Percentiles rank a stretch among this genome's conserved stretches.
Conservation (phyloP, 2,329 filamentous ascomycete species). For the Fusarium longipes region DNA sequence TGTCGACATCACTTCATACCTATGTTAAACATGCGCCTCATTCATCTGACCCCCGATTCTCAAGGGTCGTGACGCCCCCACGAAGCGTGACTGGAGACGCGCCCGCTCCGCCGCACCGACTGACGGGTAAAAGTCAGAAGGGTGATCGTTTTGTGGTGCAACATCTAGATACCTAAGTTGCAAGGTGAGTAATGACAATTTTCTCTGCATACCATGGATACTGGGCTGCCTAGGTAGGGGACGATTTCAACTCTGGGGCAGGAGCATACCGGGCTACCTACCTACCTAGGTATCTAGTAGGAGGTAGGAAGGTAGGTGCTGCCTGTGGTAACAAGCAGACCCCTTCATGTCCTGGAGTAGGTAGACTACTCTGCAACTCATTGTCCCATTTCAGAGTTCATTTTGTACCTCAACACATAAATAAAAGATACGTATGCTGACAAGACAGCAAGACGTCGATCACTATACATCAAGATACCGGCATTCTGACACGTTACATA, state of each 20-base stretch:
- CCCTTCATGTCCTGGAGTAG: neutral
- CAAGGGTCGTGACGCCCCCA: slow-evolving; percentile 31
- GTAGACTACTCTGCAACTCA: neutral
- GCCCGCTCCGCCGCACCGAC: slow-evolving; percentile 23
- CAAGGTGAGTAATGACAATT: neutral
- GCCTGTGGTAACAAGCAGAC: no score
- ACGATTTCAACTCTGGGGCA: neutral
- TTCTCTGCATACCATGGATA: no score
- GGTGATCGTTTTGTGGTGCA: slow-evolving; percentile 1
- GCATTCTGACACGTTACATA: slow-evolving; percentile 17
- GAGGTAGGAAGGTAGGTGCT: no score
- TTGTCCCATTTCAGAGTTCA: neutral
- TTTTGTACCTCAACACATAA: neutral
- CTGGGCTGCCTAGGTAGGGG: no score
- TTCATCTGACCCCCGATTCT: slow-evolving; percentile 30
- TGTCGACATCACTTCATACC: slow-evolving; percentile 22
- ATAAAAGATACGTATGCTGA: neutral
- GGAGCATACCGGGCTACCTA: no score
- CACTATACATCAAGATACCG: slow-evolving; percentile 4
- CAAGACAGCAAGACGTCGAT: slow-evolving; percentile 2
- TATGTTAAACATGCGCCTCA: slow-evolving; percentile 29
- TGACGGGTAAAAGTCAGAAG: slow-evolving; percentile 1
- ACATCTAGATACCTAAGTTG: no score
- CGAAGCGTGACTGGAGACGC: slow-evolving; percentile 33
- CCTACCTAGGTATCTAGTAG: no score